Base-by-base conservation (phyloP, 176 grass and related monocot species). In the Cenchrus americanus region DNA sequence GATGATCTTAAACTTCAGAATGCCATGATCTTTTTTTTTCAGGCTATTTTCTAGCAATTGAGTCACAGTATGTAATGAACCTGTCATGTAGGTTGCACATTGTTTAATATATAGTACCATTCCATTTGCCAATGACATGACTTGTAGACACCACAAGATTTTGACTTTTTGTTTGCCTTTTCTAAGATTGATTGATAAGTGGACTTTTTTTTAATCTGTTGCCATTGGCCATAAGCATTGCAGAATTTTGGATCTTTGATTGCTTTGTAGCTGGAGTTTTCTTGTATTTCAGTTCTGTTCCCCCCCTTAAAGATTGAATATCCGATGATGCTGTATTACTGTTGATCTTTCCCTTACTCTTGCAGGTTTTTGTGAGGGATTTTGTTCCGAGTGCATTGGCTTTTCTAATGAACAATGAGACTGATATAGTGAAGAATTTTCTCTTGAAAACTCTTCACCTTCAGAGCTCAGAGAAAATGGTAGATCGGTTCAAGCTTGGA, bases 401-500 rank as follows among this genome's bases (percentile, higher is more conserved):
- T 63, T 98, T 98, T 72, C 82, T 98, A 69, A 98, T 98, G 90
- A 98, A 94, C 52, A 94, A 94, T 8, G 95, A 98, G 69, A 77
- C 87, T 0, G 95, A 98, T 40, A 98, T 98, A 69, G 95, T 98
- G 17, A 98, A 95, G 63, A 98, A 98, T 48, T 98, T 98, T 21
- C 92, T 98, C 53, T 78, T 90, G 58, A 94, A 89, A 82, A 98
- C 95, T 49, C 80, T 98, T 43, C 92, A 90, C 40, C 89, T 98
- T 71, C 95, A 98, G 78, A 91, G 90, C 66, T 93, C 86, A 43
- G 95, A 98, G 71, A 98, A 98, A 73, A 95, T 86, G 83, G 84
- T 98, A 43, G 95, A 98, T 46, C 90, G 92, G 1, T 98, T 98
- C 89, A 98, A 98, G 82, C 92, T 98, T 57, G 95, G 95, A 68